Base-by-base conservation (phyloP, 2,329 filamentous ascomycete species). In the Botrytis cinerea region DNA sequence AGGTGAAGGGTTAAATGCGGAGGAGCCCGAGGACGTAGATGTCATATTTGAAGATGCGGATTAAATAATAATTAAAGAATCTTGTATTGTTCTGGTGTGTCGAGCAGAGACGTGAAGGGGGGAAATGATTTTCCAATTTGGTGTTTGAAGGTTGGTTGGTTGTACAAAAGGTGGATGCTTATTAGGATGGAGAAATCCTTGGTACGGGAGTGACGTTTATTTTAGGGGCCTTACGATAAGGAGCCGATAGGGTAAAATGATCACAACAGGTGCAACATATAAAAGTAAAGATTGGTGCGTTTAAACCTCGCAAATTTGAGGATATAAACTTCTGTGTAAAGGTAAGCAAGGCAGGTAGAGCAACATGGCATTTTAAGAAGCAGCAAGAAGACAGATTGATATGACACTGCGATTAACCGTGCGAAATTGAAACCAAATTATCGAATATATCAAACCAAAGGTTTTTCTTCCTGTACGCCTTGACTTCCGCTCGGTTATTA, bases 11-110 rank as follows among this genome's bases (percentile, higher is more conserved):
- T 79, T 76, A 32, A 73, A 68, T 16, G 77, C 76, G 20, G 71
- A 73, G 22, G 78, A 77, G 10, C 77, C 78, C 61, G 79, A 79
- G 18, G 78, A 78, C 57, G 78, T 69, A n/a, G 79, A 79, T 43
- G 78, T 78, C 79, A 80, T 81, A 62, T 40, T 73, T 68, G 62
- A 72, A 60, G 28, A 67, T 28, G n/a, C 25, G 40, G 38, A 68
- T 22, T 16, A 46, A 48, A 61, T 35, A 22, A 68, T 20, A 35
- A 60, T 48, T 51, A 28, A 51, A 60, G 57, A 18, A 32, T 48
- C n/a, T 22, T 38, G 22, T 32, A 43, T 61, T 57, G 18, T 57
- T 57, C 28, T 32, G 38, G 62, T 48, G 40, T 40, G 32, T 68
- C 18, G 43, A 68, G 43, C 51, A 68, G 48, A 54, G n/a, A 51